Conservation (phyloP, 345 rosid species). For the Bruguiera gymnorhiza region DNA sequence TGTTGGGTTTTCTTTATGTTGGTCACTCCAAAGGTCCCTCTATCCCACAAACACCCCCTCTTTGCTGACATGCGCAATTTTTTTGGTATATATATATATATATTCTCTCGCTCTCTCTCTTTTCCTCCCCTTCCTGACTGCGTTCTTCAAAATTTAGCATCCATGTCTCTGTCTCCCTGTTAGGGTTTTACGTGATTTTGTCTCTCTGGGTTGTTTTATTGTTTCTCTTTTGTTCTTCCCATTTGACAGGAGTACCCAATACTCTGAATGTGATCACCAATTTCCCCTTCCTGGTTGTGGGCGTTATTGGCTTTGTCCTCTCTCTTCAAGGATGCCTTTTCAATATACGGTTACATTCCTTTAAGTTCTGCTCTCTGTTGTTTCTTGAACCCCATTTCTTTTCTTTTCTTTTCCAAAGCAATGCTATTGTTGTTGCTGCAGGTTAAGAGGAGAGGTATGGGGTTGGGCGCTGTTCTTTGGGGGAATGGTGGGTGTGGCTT, state of each 20-base stretch:
- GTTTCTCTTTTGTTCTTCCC: not conserved
- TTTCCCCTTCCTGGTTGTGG: constrained; percentile 80
- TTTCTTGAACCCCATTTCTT: constrained; percentile 1
- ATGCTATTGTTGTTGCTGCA: constrained; percentile 24
- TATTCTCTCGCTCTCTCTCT: not conserved
- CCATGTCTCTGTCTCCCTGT: not conserved
- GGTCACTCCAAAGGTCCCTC: constrained; percentile 68
- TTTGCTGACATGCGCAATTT: constrained; percentile 85
- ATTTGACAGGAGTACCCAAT: constrained; percentile 68
- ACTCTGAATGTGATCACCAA: constrained; percentile 80
- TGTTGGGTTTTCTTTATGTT: constrained; percentile 60
- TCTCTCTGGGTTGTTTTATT: constrained; percentile 13
- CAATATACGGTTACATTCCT: constrained; percentile 48
- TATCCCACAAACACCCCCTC: constrained; percentile 39
- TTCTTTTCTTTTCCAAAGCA: not conserved
- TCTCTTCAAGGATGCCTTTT: constrained; percentile 65
- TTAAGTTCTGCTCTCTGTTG: not conserved
- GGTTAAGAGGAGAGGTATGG: constrained; percentile 71
- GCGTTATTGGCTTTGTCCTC: constrained; percentile 72
- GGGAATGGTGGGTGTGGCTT: constrained; percentile 61
- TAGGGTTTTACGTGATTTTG: not conserved
- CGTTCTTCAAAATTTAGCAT: no score
- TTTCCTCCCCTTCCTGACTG: not conserved
- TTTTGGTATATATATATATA: constrained; percentile 39
- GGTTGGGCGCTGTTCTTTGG: constrained; percentile 79